phyloP scores from a whole-genome alignment of 2,329 filamentous ascomycete genomes.

The Penicillium sp. region DNA sequence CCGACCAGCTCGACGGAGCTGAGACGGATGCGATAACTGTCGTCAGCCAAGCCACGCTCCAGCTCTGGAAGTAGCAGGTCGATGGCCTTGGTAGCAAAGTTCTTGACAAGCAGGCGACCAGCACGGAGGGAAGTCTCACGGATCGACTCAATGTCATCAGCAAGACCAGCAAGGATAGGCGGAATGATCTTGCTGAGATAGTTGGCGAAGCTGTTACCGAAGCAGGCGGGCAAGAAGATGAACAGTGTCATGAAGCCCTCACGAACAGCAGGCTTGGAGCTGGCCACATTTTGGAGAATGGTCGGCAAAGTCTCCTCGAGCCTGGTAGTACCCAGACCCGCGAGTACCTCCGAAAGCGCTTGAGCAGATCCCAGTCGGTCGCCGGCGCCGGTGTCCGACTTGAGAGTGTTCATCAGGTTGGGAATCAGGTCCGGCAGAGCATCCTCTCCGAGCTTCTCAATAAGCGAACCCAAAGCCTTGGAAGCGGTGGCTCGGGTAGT shows the following conservation, averaged over 20 bases:
- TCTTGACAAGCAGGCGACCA: constrained; percentile 93
- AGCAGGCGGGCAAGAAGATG: constrained; percentile 98
- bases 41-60: constrained; percentile 93
- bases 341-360: constrained; percentile 92
- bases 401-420: constrained; percentile 94
- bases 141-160: constrained; percentile 94
- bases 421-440: constrained; percentile 95
- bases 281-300: constrained; percentile 93
- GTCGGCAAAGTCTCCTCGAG: constrained; percentile 95
- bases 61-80: constrained; percentile 92
- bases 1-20: constrained; percentile 97
- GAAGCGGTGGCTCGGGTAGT: constrained; percentile 95
- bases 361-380: constrained; percentile 95
- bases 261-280: constrained; percentile 82
- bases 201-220: constrained; percentile 96
- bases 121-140: constrained; percentile 94
- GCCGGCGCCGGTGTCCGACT: constrained; percentile 93
- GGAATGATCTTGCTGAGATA: constrained; percentile 96
- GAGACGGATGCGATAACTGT: constrained; percentile 95
- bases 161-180: constrained; percentile 88
- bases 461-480: constrained; percentile 90
- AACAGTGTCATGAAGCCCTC: constrained; percentile 99
- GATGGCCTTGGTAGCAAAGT: constrained; percentile 92
- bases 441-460: constrained; percentile 97
- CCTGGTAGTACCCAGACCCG: constrained; percentile 86